phyloP scores from a whole-genome alignment of 2,329 filamentous ascomycete species.

The Paramyrothecium sp. region DNA sequence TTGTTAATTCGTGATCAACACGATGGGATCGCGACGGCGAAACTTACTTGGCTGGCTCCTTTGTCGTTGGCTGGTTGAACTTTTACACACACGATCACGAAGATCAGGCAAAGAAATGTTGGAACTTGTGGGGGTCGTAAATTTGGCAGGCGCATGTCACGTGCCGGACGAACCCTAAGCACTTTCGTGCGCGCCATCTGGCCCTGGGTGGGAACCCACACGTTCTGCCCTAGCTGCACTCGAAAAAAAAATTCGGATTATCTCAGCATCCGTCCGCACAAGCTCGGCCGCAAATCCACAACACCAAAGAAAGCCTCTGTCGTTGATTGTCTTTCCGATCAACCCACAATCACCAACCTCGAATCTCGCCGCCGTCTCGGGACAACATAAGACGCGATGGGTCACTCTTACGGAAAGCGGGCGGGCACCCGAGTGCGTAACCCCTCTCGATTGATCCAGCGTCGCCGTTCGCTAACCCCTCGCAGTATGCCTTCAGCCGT shows the following conservation, averaged over 20 bases:
- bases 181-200: background rate
- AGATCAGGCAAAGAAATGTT: conserved; percentile 16
- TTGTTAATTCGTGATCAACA: conserved; percentile 23
- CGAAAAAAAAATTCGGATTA: conserved; percentile 33
- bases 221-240: conserved; percentile 4
- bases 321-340: conserved; percentile 19
- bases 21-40: conserved; percentile 7
- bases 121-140: conserved; percentile 30
- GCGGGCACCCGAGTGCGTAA: conserved; percentile 77
- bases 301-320: conserved; percentile 29
- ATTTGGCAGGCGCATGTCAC: conserved; percentile 26
- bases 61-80: conserved; percentile 32
- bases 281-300: conserved; percentile 35
- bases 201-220: background rate
- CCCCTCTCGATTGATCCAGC: conserved; percentile 5
- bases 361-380: conserved; percentile 29
- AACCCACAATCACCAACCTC: conserved; percentile 43
- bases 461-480: conserved; percentile 25
- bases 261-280: conserved; percentile 35
- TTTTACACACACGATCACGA: conserved; percentile 22
- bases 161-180: conserved; percentile 34
- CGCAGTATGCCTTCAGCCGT: conserved; percentile 85
- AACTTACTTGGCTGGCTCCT: conserved; percentile 40
- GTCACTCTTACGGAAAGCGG: conserved; percentile 85
- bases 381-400: conserved; percentile 65